phyloP scores from a whole-genome alignment of 176 grass and related monocot genomes.

The Zizania latifolia region DNA sequence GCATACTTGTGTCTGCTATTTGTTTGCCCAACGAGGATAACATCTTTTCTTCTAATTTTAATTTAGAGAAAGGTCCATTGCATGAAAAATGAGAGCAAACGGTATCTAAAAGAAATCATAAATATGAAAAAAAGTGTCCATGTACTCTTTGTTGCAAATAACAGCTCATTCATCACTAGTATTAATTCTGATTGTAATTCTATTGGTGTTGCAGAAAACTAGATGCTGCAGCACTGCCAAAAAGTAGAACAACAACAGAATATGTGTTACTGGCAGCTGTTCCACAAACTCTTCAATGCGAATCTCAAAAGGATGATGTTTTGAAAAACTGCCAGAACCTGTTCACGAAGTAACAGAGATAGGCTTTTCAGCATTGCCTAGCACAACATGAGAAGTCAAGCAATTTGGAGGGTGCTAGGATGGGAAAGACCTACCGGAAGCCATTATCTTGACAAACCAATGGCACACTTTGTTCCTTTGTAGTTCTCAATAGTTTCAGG shows the following conservation, averaged over 20 bases:
- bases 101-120: slow-evolving; percentile 16
- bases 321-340: slow-evolving; percentile 26
- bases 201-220: slow-evolving; percentile 23
- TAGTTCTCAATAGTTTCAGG: slow-evolving; percentile 74
- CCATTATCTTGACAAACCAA: slow-evolving; percentile 49
- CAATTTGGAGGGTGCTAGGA: slow-evolving; percentile 2
- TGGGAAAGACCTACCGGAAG: slow-evolving; percentile 22
- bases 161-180: slow-evolving; percentile 18
- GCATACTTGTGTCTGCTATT: not conserved
- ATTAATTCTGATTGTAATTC: not conserved
- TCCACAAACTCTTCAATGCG: slow-evolving; percentile 23
- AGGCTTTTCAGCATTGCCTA: not conserved
- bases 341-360: slow-evolving; percentile 7
- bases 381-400: not conserved
- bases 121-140: slow-evolving; percentile 1
- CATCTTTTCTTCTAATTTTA: not conserved
- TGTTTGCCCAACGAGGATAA: not conserved
- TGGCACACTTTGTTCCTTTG: slow-evolving; percentile 37
- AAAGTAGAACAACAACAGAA: slow-evolving; percentile 9
- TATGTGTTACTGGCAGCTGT: not conserved
- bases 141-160: slow-evolving; percentile 9
- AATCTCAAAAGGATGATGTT: not conserved
- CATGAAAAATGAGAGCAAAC: not conserved
- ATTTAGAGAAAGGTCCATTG: not conserved
- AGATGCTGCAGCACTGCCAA: slow-evolving; percentile 19